These are phyloP conservation scores for Capsaspora owczarzaki DNA, from an alignment of 78 protist species.

Conservation along the genomic window DNA sequence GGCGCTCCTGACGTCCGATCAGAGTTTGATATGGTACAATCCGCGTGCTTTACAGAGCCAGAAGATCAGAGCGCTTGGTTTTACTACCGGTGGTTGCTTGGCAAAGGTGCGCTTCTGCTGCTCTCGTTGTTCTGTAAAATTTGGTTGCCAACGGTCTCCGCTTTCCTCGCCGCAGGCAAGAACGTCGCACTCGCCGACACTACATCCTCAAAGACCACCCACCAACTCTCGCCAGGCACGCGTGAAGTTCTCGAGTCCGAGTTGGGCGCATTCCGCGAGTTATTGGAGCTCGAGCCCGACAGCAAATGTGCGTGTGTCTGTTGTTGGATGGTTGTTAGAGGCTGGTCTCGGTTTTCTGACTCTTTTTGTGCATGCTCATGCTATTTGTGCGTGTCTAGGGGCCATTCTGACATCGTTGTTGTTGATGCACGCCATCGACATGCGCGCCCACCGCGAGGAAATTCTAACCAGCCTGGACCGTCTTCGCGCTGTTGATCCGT, in stretches of 20 bases:
- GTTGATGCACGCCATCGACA: background rate
- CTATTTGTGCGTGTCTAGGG: background rate
- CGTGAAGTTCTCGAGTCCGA: too few species aligned
- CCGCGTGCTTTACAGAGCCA: slow-evolving; percentile 84
- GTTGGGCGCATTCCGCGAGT: background rate
- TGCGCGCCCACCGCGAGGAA: background rate
- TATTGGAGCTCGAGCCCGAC: background rate
- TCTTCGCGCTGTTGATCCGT: background rate
- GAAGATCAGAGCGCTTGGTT: slow-evolving; percentile 85
- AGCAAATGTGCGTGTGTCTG: background rate
- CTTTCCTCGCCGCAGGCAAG: too few species aligned
- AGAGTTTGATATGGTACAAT: slow-evolving; percentile 68
- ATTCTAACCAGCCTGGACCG: background rate
- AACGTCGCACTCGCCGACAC: too few species aligned
- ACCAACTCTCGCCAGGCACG: too few species aligned
- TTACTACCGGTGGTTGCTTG: slow-evolving; percentile 72
- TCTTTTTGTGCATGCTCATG: too few species aligned
- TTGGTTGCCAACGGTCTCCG: too few species aligned
- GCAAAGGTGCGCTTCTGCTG: background rate
- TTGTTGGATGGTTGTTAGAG: background rate
- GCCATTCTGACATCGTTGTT: background rate
- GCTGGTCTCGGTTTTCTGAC: too few species aligned
- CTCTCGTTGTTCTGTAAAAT: too few species aligned
- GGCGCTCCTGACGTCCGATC: background rate
- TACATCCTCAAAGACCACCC: too few species aligned